Evolutionary conservation across 495 filamentous ascomycete genomes (phyloP), one percentile per base, ranked within the genome.

Genomic region (Aspergillus hancockii): DNA sequence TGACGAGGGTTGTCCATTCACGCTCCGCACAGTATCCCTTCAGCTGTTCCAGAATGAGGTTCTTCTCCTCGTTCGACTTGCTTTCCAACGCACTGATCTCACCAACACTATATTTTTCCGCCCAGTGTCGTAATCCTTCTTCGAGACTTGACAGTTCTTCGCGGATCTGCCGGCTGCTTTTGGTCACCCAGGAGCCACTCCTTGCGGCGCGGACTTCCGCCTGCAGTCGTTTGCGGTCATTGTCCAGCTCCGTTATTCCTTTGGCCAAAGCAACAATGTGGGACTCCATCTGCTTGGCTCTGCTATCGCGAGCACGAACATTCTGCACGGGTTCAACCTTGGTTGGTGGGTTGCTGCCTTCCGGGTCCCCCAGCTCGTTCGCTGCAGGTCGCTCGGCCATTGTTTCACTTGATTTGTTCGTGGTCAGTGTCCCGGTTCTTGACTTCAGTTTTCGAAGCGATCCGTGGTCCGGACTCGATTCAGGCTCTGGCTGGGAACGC

Each of bases 51-150:
- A 63, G 10, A 19, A 59, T 19, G 6, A 14, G 8, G 6, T 57
- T 22, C 41, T 40, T 56, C 1, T 51, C 30, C 18, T 31, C 32
- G 10, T 1, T 22, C 0, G 49, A 8, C 4, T 50, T 9, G 7
- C 18, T 13, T 0, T 57, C 22, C 22, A 63, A 28, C 16, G 32
- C 40, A 1, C 47, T 19, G 0, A 50, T 19, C 6, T n/a, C 25
- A 19, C 25, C 6, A 12, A 54, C 53, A 36, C 52, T 57, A 22
- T 57, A 43, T 0, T 53, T 54, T 12, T 43, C 56, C 3, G 61
- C 49, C 61, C 61, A 63, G 5, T 13, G 5, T 6, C 53, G 53
- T 10, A 63, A 14, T 8, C 18, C 50, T n/a, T 57, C 57, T 10
- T 50, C 46, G 6, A 63, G 22, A 21, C 25, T 54, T 0, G 30